Evolutionary conservation across 23 red algal species (phyloP), one percentile per base, ranked within the genome.

Genomic region (Gracilaria caudata): DNA sequence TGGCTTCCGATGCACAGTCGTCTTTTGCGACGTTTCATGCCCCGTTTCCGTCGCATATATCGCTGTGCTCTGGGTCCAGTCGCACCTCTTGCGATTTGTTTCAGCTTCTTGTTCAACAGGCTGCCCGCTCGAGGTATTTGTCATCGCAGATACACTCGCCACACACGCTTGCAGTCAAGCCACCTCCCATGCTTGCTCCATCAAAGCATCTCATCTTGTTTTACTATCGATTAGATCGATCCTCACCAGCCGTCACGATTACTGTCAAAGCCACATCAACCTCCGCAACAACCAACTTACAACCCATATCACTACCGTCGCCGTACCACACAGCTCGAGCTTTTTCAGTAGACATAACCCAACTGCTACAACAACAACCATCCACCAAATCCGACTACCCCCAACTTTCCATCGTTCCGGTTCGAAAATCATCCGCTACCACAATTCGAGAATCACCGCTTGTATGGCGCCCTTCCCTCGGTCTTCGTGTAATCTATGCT

Each of bases 131-230:
- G 11, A 47, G 1, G 20, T 75, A 46, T 19, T 3, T 75, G 1
- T 75, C 70, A 7, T 40, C 21, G 14, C 20, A 2, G 10, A 29
- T 75, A 8, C 38, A 65, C 26, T 14, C 26, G 29, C 24, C 60
- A 19, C 25, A 28, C 10, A 1, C 13, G 7, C 60, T 65, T 53
- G 19, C 49, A 8, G 19, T 53, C 49, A 66, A 66, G 7, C 61
- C 61, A 33, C 49, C 70, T 75, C 32, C 70, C 7, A 9, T 38
- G 11, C 24, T 75, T 30, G 29, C 6, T 7, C 61, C 61, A 20
- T 75, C 21, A 43, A 75, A 75, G 70, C 70, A 75, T 46, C 37
- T 75, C 21, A n/a, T 75, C 33, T 49, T 75, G n/a, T 75, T 75
- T 47, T 75, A 75, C 40, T 75, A 47, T 36, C 37, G 70, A 24